phyloP scores from a whole-genome alignment of 441 rosid species.

The Brassica hybrid region DNA sequence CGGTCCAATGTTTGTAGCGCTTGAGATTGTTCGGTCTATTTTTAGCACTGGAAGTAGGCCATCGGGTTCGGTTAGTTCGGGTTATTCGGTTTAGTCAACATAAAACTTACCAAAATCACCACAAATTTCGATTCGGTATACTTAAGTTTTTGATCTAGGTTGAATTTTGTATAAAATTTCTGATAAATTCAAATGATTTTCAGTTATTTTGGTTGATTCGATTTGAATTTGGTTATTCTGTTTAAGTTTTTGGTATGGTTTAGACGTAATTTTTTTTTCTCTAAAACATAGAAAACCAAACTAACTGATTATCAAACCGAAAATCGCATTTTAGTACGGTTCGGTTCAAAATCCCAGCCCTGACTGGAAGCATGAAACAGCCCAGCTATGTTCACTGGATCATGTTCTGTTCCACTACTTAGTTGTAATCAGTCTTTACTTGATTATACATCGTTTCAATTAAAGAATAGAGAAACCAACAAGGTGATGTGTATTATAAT shows the following conservation, averaged over 20 bases:
- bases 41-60: not conserved
- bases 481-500: not conserved
- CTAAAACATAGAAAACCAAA: too few species aligned
- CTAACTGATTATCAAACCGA: not conserved
- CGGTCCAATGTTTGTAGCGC: not conserved
- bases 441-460: not conserved
- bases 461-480: not conserved
- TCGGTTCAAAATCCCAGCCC: not conserved
- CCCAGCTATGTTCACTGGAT: not conserved
- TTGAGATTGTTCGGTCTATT: not conserved
- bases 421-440: not conserved
- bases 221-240: not conserved
- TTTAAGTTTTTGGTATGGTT: not conserved
- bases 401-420: not conserved
- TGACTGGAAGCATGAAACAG: not conserved
- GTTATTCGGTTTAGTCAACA: not conserved
- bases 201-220: too few species aligned
- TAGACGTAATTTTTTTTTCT: not conserved
- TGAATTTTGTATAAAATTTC: too few species aligned
- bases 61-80: not conserved
- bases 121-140: not conserved
- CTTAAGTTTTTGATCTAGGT: not conserved
- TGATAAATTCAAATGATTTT: too few species aligned
- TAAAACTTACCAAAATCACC: too few species aligned
- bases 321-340: not conserved